A percentile compares a stretch with the other conserved stretches of the same genome.
Conservation (phyloP, 73 alveolate species). For the Paramecium sexaurelia region DNA sequence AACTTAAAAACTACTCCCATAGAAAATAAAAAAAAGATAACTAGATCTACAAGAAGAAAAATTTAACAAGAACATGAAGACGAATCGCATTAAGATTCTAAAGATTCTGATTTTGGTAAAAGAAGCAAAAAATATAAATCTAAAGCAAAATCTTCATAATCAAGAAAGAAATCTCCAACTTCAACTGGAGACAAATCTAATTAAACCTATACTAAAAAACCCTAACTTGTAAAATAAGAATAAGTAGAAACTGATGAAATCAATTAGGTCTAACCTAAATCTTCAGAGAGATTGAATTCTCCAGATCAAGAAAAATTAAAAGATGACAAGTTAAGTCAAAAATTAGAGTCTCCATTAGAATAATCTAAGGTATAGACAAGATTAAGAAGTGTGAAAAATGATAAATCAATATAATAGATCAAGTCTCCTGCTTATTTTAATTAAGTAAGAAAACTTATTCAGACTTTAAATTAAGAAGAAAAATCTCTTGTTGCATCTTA, state of each 20-base stretch:
- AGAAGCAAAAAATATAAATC: background rate
- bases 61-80: background rate
- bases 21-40: background rate
- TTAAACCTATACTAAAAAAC: background rate
- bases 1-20: background rate
- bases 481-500: background rate
- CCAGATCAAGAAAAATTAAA: background rate
- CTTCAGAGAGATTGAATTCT: background rate
- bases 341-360: background rate
- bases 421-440: background rate
- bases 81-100: background rate
- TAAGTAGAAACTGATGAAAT: background rate
- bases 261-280: background rate
- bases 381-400: background rate
- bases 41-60: background rate
- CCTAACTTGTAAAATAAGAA: background rate
- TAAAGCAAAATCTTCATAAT: background rate
- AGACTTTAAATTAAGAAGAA: background rate
- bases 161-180: background rate
- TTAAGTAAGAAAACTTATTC: background rate
- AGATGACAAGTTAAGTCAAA: background rate
- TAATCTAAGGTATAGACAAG: background rate
- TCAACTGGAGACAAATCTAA: background rate
- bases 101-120: background rate
- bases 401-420: background rate